Base-by-base conservation (phyloP, 805 yeast species). In the Ogataea polymorpha region DNA sequence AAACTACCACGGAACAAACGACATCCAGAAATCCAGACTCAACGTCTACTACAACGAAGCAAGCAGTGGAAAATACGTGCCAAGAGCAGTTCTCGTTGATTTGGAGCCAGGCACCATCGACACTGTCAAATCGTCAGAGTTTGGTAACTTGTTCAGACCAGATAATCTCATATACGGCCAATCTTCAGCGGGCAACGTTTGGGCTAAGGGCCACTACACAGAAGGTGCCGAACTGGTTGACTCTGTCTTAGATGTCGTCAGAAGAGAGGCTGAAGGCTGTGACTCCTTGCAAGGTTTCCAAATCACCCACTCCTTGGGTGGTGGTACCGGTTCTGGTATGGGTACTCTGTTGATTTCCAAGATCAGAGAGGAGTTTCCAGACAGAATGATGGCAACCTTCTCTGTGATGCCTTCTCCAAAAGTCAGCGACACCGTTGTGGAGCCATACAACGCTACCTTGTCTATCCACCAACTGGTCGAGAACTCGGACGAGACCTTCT, bases 271-370 rank as follows among this genome's bases (percentile, higher is more conserved):
- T 24, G 96, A 89, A 71, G 84, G 84, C 31, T 80, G 95, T 65
- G 96, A 89, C 64, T 83, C 95, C 48, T 75, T 89, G 55, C 96
- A 89, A 71, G 96, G 96, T 54, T 89, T 89, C 79, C 96, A 89
- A 70, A 82, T 89, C 61, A 72, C 88, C 23, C 89, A 82, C 61
- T 82, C 88, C 20, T 68, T 82, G 28, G 89, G 89, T 59, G 89
- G 96, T 68, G 96, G 96, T 72, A 89, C 96, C 41, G 96, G 96
- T 61, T 86, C 96, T 23, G 96, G 96, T 67, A 81, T 89, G 88
- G 96, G 96, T 63, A 89, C 96, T 32, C 67, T 89, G 55, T 75
- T 89, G 59, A 79, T 89, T 57, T 79, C 89, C 45, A 83, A 82
- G 62, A 84, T 89, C 59, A 80, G 90, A 67, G 96, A 89, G 65